Evolutionary conservation across 2,329 filamentous ascomycete species (phyloP), one percentile per base, ranked within the genome.

Genomic region (Exophiala aquamarina): DNA sequence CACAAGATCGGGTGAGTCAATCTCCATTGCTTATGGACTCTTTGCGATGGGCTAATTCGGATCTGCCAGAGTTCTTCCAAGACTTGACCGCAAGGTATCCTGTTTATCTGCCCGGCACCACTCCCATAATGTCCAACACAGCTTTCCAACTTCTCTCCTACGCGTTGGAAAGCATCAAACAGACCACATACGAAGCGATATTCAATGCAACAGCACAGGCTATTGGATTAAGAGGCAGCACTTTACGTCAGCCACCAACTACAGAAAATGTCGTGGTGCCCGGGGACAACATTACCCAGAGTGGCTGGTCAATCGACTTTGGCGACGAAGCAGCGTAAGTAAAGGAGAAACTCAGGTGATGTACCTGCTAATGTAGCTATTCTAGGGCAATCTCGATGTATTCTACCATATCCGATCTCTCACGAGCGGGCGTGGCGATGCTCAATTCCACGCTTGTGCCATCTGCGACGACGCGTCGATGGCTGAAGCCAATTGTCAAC

Each of bases 401-500:
- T 61, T 70, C 73, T n/a, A 72, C 69, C 0, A 56, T 64, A 1
- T 59, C 60, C 3, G 73, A 76, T 59, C 60, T 76, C 42, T 65
- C 67, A 0, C 55, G 57, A 4, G 59, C 74, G n/a, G 71, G 71
- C 13, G 67, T 66, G 2, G 65, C 67, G 18, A 73, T 75, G 49
- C 61, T 75, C 18, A 58, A 59, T 9, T 67, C 64, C n/a, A 63
- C 62, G 0, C 57, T 74, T 1, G 53, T 75, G 1, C 49, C 64
- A 0, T 56, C 63, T 0, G 53, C 61, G 2, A 54, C 61, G 11
- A 74, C 73, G 0, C 64, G 69, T 11, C 62, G 70, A 18, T 75
- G 73, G 72, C 59, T 76, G 15, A 72, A 72, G 41, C 73, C 73
- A 0, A 69, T 67, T 0, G 63, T 71, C 3, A 67, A 70, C 26